Evolutionary conservation across 805 yeast species (phyloP), one percentile per base, ranked within the genome.

Genomic region (Grigorovia yakushimaensis): DNA sequence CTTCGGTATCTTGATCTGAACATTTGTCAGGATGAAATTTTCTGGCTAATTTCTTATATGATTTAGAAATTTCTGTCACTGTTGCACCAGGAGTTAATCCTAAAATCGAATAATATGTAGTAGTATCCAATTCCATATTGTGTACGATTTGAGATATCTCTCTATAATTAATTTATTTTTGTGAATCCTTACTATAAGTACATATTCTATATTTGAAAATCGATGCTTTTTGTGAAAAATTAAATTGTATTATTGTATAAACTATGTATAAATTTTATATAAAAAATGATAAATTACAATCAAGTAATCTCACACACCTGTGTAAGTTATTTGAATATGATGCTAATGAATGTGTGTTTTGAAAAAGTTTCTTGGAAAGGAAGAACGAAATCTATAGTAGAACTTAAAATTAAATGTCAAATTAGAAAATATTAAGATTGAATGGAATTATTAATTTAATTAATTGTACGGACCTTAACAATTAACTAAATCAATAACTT

Each of bases 21-120:
- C 85, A 82, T 68, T 87, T 86, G 61, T 86, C 95, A 0, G 95
- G 95, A 62, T 86, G 95, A 58, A 76, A 76, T 52, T 69, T 71
- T 49, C 85, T 72, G 3, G 94, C 94, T 54, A 79, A 73, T 57
- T 77, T 79, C 56, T 88, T 73, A 67, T 84, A 87, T 1, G 95
- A 88, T 62, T 84, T 85, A 62, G 84, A 84, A 59, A 87, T 78
- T 38, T 62, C 64, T 5, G 44, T 49, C 11, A 51, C 55, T 5
- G 62, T 46, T 1, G 67, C 67, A 33, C 49, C 47, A 11, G 57
- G 45, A 0, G 53, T 43, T 19, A 64, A 46, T 1, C 66, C 66
- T 22, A 64, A 47, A 9, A 54, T 47, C 2, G 66, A 59, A 45
- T 64, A 64, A 33, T 55, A 51, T 10, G 68, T 64, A 4, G 66